Percentiles rank a stretch among this genome's conserved stretches.
These are phyloP conservation scores for Claviceps sp. DNA, from an alignment of 2,329 filamentous ascomycete species.

Conservation along the genomic window DNA sequence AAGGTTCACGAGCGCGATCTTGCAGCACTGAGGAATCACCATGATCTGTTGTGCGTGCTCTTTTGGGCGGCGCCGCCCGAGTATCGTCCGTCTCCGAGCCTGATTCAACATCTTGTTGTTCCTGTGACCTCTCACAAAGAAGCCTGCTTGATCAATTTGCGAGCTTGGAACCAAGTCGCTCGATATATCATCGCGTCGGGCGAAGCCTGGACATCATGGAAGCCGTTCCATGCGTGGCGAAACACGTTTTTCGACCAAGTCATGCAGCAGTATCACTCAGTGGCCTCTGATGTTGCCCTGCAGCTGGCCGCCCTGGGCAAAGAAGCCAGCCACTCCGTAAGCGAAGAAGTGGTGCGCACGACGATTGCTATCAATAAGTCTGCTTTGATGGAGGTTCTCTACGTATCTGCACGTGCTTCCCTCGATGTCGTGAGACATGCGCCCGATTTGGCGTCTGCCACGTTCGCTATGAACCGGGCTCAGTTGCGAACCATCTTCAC, in stretches of 20 bases:
- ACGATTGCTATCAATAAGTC: conserved; percentile 40
- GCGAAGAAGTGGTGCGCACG: conserved; percentile 30
- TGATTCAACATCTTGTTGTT: conserved; percentile 46
- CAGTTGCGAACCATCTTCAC: conserved; percentile 40
- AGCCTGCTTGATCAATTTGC: conserved; percentile 49
- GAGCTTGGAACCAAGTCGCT: conserved; percentile 49
- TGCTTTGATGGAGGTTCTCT: conserved; percentile 38
- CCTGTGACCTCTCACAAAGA: conserved; percentile 51
- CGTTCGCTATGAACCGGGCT: conserved; percentile 34
- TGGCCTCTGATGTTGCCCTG: conserved; percentile 40
- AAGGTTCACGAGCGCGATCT: conserved; percentile 46
- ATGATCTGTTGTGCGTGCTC: conserved; percentile 52
- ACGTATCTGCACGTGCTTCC: conserved; percentile 34
- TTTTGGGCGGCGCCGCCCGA: conserved; percentile 49
- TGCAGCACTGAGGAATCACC: conserved; percentile 52
- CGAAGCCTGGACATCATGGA: conserved; percentile 34
- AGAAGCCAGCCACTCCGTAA: conserved; percentile 28
- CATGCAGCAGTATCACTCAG: conserved; percentile 42
- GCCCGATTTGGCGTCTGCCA: conserved; percentile 30
- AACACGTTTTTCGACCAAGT: conserved; percentile 43
- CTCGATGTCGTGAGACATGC: conserved; percentile 37
- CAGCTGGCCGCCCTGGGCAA: conserved; percentile 38
- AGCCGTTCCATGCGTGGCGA: conserved; percentile 34
- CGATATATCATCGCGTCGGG: conserved; percentile 40
- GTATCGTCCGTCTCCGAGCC: conserved; percentile 36